Evolutionary conservation across 768 basidiomycete species (phyloP).

Genomic region (Lentinula boryana): DNA sequence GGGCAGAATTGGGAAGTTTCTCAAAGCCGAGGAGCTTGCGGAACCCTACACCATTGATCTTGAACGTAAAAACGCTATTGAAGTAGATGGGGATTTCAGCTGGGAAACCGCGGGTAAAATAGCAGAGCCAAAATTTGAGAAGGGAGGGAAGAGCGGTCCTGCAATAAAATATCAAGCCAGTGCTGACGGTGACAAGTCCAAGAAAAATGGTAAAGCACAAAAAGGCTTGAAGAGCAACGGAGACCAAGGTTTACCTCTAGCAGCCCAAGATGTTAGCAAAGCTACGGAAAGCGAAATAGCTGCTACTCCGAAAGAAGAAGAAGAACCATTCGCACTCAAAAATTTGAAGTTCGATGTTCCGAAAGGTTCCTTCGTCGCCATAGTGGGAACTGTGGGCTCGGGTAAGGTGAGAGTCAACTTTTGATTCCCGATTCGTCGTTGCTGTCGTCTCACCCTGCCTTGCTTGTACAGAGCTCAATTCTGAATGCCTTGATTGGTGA

Average conservation of each 20-base stretch:
- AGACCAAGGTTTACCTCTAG: slow-evolving; percentile 13
- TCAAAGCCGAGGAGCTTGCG: slow-evolving; percentile 30
- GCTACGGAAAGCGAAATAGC: background rate
- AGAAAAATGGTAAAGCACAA: slow-evolving; percentile 8
- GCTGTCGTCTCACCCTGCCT: background rate
- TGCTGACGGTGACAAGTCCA: slow-evolving; percentile 9
- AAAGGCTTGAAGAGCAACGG: slow-evolving; percentile 7
- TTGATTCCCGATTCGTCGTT: background rate
- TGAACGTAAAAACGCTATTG: slow-evolving; percentile 20
- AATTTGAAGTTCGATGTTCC: slow-evolving; percentile 15
- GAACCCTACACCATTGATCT: slow-evolving; percentile 24
- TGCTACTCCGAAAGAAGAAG: background rate
- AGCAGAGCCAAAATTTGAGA: slow-evolving; percentile 19
- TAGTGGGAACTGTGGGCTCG: slow-evolving; percentile 48
- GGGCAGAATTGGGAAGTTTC: slow-evolving; percentile 23
- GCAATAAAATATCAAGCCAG: slow-evolving; percentile 8
- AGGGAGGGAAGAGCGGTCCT: slow-evolving; percentile 13
- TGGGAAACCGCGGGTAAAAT: slow-evolving; percentile 27
- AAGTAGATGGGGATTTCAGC: slow-evolving; percentile 23
- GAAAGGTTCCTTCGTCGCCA: slow-evolving; percentile 40
- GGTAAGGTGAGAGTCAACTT: slow-evolving; percentile 31
- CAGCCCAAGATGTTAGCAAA: slow-evolving; percentile 1
- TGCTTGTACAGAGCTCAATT: slow-evolving; percentile 22
- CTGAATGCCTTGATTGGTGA: slow-evolving; percentile 34
- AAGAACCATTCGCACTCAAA: slow-evolving; percentile 8